These are phyloP conservation scores for Solanum gracilifrons DNA, from an alignment of 257 asterid species.

Conservation along the genomic window DNA sequence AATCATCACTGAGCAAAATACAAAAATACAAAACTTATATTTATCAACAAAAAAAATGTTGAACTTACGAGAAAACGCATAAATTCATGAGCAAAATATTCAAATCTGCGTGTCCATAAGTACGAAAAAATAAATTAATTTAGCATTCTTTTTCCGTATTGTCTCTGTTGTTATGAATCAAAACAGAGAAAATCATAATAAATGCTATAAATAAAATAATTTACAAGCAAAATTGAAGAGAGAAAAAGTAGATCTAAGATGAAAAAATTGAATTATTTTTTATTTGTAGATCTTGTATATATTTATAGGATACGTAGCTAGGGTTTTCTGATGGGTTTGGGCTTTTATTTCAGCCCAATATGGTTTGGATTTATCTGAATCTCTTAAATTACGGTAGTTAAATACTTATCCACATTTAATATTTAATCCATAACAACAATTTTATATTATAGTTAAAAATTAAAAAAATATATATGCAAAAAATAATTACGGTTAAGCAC, in stretches of 20 bases:
- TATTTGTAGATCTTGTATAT: neutral
- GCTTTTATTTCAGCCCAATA: neutral
- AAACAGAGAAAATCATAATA: constrained; percentile 28
- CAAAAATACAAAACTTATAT: too few relatives aligned
- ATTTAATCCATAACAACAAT: neutral
- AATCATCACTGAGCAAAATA: constrained; percentile 54
- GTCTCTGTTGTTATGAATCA: constrained; percentile 9
- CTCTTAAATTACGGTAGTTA: neutral
- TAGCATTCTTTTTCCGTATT: constrained; percentile 41
- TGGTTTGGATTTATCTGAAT: neutral
- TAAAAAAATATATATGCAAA: neutral
- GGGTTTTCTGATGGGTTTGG: neutral
- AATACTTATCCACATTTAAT: neutral
- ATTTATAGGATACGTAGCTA: neutral
- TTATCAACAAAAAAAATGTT: constrained; percentile 7
- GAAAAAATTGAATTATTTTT: neutral
- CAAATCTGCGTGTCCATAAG: constrained; percentile 67
- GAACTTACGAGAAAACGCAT: constrained; percentile 71
- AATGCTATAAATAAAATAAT: too few relatives aligned
- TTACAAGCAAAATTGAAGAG: neutral
- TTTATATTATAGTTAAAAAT: neutral
- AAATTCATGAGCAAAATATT: constrained; percentile 18
- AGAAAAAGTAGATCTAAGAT: neutral
- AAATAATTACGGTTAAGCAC: neutral
- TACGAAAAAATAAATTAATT: constrained; percentile 4